Percentiles rank a stretch among this genome's conserved stretches.
These are phyloP conservation scores for Posidonia oceanica DNA, from an alignment of 116 monocot genomes.

Conservation along the genomic window DNA sequence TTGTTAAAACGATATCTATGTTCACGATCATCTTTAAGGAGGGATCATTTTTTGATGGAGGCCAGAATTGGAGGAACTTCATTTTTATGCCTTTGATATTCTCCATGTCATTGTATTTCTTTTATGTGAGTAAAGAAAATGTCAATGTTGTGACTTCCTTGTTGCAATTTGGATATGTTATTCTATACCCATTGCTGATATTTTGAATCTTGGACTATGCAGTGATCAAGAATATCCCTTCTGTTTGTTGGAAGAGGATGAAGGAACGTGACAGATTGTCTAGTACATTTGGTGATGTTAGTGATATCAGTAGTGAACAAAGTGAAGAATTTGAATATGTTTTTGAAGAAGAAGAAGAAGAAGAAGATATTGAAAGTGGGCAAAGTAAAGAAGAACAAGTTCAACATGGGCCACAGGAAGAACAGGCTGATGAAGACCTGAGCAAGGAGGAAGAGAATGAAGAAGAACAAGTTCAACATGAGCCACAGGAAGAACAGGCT, in stretches of 20 bases:
- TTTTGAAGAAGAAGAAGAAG: neutral
- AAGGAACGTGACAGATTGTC: neutral
- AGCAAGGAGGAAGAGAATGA: neutral
- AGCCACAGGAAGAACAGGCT: neutral
- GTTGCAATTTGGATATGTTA: neutral
- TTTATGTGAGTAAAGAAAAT: no score
- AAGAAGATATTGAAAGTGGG: constrained; percentile 1
- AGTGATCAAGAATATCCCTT: neutral
- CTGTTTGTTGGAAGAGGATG: neutral
- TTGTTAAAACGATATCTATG: no score
- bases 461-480: neutral
- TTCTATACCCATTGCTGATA: neutral
- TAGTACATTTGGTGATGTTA: neutral
- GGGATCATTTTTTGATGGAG: no score
- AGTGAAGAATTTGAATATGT: constrained; percentile 1
- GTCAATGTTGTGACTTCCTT: no score
- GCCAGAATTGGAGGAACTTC: no score
- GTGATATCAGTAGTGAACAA: neutral
- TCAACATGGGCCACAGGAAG: no score
- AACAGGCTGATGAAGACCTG: no score
- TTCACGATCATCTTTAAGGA: no score
- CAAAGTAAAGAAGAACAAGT: neutral
- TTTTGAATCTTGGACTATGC: neutral
- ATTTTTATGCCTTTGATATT: no score
- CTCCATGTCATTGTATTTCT: no score